Percentiles rank a stretch among this genome's conserved stretches.
These are phyloP conservation scores for Rhizomucor pusillus DNA, from an alignment of 371 early-diverging fungal species.

Conservation along the genomic window DNA sequence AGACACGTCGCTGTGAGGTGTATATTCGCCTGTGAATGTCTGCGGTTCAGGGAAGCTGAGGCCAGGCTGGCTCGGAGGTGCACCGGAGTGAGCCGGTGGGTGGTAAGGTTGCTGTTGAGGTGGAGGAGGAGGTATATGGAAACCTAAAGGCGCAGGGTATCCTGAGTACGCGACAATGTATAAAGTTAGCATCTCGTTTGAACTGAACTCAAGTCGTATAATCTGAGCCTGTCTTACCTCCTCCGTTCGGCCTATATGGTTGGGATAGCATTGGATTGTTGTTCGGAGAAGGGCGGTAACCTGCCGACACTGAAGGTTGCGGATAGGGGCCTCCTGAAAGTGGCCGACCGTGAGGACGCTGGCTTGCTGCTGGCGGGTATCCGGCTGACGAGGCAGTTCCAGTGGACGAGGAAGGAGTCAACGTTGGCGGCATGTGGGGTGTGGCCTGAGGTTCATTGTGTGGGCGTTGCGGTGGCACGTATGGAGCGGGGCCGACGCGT, in stretches of 20 bases:
- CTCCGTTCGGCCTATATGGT: neutral
- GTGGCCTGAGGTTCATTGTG: constrained; percentile 13
- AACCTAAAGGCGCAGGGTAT: constrained; percentile 3
- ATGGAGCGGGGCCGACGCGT: constrained; percentile 16
- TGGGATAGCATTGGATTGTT: neutral
- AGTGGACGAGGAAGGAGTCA: constrained; percentile 14
- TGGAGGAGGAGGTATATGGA: neutral
- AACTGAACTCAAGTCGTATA: neutral
- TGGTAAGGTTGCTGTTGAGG: constrained; percentile 5
- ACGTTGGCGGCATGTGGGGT: constrained; percentile 20
- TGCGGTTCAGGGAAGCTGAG: constrained; percentile 20
- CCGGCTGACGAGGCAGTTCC: constrained; percentile 19
- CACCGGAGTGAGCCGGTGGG: constrained; percentile 5
- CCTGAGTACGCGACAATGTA: neutral
- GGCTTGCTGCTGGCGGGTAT: constrained; percentile 1
- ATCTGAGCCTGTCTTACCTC: neutral
- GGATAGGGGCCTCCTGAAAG: neutral
- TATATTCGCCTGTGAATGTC: constrained; percentile 6
- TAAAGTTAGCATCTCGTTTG: no score
- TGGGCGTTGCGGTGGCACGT: constrained; percentile 14
- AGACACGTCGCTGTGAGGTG: constrained; percentile 5
- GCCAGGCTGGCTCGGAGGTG: constrained; percentile 1
- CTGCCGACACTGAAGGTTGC: neutral
- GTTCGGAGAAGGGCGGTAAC: neutral
- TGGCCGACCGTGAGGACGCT: constrained; percentile 5